Evolutionary conservation across 148 eudicot species (phyloP), one percentile per base, ranked within the genome.

Genomic region (Silene conica): DNA sequence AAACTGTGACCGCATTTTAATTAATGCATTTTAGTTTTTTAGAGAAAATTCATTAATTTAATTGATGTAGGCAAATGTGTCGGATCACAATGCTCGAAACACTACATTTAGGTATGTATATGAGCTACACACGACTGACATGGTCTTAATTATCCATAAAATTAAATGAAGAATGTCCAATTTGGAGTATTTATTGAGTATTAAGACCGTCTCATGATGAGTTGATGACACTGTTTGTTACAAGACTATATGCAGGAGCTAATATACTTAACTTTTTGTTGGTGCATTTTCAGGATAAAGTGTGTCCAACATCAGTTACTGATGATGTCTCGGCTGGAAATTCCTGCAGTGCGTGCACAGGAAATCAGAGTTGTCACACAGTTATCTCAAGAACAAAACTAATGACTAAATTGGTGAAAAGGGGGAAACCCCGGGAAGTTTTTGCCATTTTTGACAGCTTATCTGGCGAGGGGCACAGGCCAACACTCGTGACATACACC

Each of bases 401-500:
- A 64, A 93, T 93, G 98, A 90, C 86, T 11, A 80, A 82, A 58
- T 82, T 92, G 71, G 79, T 92, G 18, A 90, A 85, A 63, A 90
- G 67, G 83, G 76, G 82, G 48, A 92, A 84, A 75, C 86, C 93
- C 67, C 89, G 83, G 10, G 96, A 95, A 83, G 96, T 84, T 22
- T 76, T 80, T 41, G 15, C 79, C 31, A 76, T 92, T 58, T 87
- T 95, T 70, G 84, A 84, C 70, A 82, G 80, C 75, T 80, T 95
- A 73, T 85, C 71, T 5, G 92, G 88, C 64, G 93, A 87, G 34
- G 98, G 97, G 18, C 98, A 95, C 86, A 84, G 70, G 73, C 98
- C 97, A 63, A 86, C 92, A 57, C 90, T 95, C 19, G 88, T 89
- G 77, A 95, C 98, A 48, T 92, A 87, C 82, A 95, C 96, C 9